Conservation (phyloP, 768 basidiomycete genomes). For the Tricholoma saponaceum region DNA sequence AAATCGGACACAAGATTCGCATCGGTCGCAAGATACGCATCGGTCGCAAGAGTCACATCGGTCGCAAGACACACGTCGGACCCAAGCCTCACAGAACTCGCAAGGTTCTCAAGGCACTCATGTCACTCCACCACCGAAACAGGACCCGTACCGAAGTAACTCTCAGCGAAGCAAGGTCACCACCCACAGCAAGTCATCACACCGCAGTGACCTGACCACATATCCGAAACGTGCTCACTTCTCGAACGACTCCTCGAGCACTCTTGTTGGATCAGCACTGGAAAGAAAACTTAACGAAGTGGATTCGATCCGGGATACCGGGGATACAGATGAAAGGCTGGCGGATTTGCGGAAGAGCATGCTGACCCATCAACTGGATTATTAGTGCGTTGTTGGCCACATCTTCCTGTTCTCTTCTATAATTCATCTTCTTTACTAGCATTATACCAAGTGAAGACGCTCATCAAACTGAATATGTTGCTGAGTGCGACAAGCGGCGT, state of each 20-base stretch:
- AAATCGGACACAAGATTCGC: constrained; percentile 2
- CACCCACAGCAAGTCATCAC: constrained; percentile 17
- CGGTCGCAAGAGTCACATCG: constrained; percentile 3
- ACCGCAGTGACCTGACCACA: constrained; percentile 15
- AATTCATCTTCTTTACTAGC: constrained; percentile 32
- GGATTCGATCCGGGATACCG: constrained; percentile 46
- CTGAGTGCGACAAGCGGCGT: constrained; percentile 69
- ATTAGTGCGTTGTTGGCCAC: constrained; percentile 52
- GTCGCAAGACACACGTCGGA: constrained; percentile 24
- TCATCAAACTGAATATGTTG: constrained; percentile 81
- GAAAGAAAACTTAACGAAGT: constrained; percentile 68
- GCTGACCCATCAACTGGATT: constrained; percentile 65
- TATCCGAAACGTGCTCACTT: constrained; percentile 21
- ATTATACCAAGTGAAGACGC: constrained; percentile 78
- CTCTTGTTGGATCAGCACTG: constrained; percentile 69
- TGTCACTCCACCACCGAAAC: background rate
- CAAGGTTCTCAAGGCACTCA: background rate
- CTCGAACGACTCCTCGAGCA: constrained; percentile 64
- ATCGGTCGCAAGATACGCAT: constrained; percentile 9
- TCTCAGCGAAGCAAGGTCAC: constrained; percentile 26
- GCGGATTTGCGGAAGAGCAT: constrained; percentile 62
- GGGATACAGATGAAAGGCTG: constrained; percentile 58
- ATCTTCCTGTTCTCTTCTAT: constrained; percentile 1
- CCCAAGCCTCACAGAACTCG: constrained; percentile 20
- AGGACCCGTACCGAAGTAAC: constrained; percentile 11